Evolutionary conservation across 352 stramenopile genomes (phyloP).

Genomic region (Globisporangium polare): DNA sequence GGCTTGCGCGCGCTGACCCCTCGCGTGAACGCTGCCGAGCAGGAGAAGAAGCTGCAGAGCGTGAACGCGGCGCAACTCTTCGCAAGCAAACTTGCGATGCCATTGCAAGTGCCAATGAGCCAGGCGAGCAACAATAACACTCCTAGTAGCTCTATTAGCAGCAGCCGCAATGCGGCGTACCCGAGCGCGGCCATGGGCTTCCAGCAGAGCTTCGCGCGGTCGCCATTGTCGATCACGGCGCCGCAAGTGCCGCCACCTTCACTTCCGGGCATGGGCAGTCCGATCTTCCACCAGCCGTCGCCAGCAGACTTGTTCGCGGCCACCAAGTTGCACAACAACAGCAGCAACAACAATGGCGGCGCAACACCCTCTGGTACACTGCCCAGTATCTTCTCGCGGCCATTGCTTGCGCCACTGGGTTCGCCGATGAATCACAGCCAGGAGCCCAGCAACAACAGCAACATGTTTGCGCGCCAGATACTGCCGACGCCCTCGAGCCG

Average conservation of each 20-base stretch:
- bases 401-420: constrained; percentile 32
- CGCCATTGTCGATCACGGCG: constrained; percentile 46
- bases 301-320: constrained; percentile 24
- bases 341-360: constrained; percentile 8
- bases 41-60: constrained; percentile 15
- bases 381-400: constrained; percentile 45
- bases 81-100: not conserved
- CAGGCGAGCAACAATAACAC: constrained; percentile 3
- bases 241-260: constrained; percentile 20
- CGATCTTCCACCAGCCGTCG: constrained; percentile 28
- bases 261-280: constrained; percentile 18
- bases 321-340: constrained; percentile 1
- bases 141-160: not conserved
- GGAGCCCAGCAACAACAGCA: not conserved
- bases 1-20: constrained; percentile 38
- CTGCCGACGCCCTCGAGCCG: constrained; percentile 13
- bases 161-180: constrained; percentile 12
- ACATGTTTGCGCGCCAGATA: constrained; percentile 5
- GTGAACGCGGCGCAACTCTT: constrained; percentile 14
- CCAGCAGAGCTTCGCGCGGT: constrained; percentile 15
- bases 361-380: constrained; percentile 27
- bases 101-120: not conserved
- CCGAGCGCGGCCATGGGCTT: constrained; percentile 11
- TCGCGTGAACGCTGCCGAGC: constrained; percentile 10
- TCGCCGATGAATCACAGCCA: constrained; percentile 19